A percentile compares a stretch with the other conserved stretches of the same genome.
phyloP scores from a whole-genome alignment of 805 yeast genomes.

The Myxozyma monticola region DNA sequence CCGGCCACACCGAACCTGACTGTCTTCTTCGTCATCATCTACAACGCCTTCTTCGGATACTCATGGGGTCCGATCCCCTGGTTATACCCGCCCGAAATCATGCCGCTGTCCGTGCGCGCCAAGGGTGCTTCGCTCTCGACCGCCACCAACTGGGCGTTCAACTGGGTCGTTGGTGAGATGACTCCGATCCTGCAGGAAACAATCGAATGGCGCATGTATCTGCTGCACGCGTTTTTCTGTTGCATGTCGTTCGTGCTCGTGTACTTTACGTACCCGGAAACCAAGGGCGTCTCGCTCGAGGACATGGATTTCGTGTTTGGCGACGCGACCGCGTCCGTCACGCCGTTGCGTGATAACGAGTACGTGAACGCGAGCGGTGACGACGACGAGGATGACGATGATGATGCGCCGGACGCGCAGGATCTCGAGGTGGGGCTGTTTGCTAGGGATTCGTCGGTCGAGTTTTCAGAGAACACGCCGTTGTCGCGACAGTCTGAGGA shows the following conservation, averaged over 20 bases:
- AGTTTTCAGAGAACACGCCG: too few species aligned
- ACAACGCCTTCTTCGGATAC: constrained; percentile 79
- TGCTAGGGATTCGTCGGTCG: too few species aligned
- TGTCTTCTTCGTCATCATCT: constrained; percentile 72
- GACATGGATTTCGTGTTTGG: constrained; percentile 92
- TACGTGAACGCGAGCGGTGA: constrained; percentile 32
- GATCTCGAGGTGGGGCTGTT: too few species aligned
- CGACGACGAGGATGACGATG: constrained; percentile 26
- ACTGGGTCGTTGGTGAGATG: constrained; percentile 87
- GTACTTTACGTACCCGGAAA: constrained; percentile 76
- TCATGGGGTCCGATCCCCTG: constrained; percentile 66
- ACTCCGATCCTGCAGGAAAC: constrained; percentile 79
- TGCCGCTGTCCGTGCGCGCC: constrained; percentile 80
- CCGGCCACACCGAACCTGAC: constrained; percentile 66
- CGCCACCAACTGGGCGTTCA: constrained; percentile 91
- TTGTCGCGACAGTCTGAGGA: too few species aligned
- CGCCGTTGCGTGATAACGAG: constrained; percentile 23
- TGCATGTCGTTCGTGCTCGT: constrained; percentile 71
- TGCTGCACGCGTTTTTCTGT: constrained; percentile 80
- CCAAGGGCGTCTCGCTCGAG: constrained; percentile 82
- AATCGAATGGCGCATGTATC: constrained; percentile 76
- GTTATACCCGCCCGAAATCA: constrained; percentile 42
- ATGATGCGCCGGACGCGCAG: too few species aligned
- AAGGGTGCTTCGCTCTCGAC: constrained; percentile 89
- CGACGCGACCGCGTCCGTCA: constrained; percentile 47